These are phyloP conservation scores for Globisporangium ultimum DNA, from an alignment of 352 stramenopile species.

Conservation along the genomic window DNA sequence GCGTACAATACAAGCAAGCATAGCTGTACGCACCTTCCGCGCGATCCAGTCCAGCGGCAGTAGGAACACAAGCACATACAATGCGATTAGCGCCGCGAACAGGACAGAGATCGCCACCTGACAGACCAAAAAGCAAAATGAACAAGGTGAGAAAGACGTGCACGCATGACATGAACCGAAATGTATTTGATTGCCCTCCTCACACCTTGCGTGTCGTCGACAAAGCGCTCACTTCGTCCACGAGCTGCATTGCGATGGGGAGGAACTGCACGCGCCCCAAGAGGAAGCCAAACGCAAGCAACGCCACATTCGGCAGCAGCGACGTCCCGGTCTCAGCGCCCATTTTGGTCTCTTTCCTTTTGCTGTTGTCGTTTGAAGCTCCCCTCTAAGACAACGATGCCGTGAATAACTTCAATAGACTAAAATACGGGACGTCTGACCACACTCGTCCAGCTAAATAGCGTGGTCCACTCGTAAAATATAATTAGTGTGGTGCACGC, in stretches of 20 bases:
- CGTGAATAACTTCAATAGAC: background rate
- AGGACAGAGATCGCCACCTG: constrained; percentile 43
- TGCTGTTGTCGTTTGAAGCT: background rate
- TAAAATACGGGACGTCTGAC: background rate
- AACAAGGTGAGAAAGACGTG: background rate
- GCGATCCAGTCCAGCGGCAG: constrained; percentile 57
- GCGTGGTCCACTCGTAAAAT: constrained; percentile 2
- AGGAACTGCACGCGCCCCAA: constrained; percentile 56
- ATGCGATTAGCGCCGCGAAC: constrained; percentile 35
- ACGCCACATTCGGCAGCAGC: constrained; percentile 56
- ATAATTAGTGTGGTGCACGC: background rate
- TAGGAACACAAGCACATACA: constrained; percentile 64
- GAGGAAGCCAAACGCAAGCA: constrained; percentile 62
- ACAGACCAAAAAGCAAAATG: too few relatives aligned
- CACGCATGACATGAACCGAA: background rate
- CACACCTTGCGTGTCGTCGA: constrained; percentile 45
- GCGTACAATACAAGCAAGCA: background rate
- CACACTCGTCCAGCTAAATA: background rate
- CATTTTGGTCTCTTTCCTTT: constrained; percentile 9
- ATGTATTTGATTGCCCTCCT: background rate
- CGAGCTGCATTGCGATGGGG: constrained; percentile 33
- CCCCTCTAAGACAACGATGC: too few relatives aligned
- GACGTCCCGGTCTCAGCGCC: constrained; percentile 42
- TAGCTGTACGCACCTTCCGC: constrained; percentile 18
- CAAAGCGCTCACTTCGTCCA: constrained; percentile 46